Evolutionary conservation across 2,329 filamentous ascomycete genomes (phyloP), one percentile per base, ranked within the genome.

Genomic region (Drechslerella dactyloides): DNA sequence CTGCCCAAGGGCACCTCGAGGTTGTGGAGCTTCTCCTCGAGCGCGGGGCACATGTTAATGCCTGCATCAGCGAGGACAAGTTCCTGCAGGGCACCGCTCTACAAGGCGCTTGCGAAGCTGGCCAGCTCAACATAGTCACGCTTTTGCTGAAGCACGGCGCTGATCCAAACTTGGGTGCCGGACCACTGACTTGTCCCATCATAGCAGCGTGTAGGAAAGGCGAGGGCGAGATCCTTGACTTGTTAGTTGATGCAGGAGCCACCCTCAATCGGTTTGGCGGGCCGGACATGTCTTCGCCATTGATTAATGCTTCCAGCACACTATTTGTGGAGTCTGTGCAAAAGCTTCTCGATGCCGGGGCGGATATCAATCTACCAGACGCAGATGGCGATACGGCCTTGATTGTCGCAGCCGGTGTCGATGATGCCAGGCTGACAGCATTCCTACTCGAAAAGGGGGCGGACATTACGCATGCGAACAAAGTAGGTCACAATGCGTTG

Each of bases 21-120:
- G 60, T 70, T 42, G 66, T 70, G 23, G 50, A 64, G 23, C 30
- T 59, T 2, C 40, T 70, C 15, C 17, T 70, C 15, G 54, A 70
- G 27, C 40, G 33, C 10, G 66, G 66, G 0, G 66, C 66, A 21
- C 33, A 70, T 23, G 60, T 70, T 2, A 70, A 81, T 55, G 78
- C 78, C 0, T 75, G 74, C 8, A 78, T 78, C 2, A 57, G 66
- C 35, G 76, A 76, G 48, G 65, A 76, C 1, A 76, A 78, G 17
- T 79, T 81, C 60, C 40, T 65, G 0, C 74, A 76, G 0, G 78
- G 79, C 2, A 82, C 80, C 2, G 81, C 81, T 0, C 74, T 82
- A 0, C 81, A 82, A 58, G 81, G 77, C 0, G 81, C 81, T 0
- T 79, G 78, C 40, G 79, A 81, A 48, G 76, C 76, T 0, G 77